A percentile compares a stretch with the other conserved stretches of the same genome.
Conservation (phyloP, 352 stramenopile genomes). For the Globisporangium orthogonon region DNA sequence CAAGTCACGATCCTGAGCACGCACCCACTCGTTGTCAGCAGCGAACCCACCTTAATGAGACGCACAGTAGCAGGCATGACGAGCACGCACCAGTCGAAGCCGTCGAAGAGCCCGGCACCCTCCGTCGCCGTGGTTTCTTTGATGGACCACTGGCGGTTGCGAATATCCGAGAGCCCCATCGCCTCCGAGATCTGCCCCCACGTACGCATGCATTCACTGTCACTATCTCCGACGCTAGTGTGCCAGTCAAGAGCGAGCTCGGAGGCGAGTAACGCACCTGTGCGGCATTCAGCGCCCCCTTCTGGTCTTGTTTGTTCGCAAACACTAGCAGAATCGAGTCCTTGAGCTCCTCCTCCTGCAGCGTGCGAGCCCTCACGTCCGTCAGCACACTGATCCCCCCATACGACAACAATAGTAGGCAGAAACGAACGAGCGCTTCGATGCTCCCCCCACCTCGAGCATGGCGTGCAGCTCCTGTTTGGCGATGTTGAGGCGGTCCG, state of each 20-base stretch:
- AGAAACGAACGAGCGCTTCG: not conserved
- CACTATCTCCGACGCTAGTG: too few relatives aligned
- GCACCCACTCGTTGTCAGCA: not conserved
- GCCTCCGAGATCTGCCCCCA: conserved; percentile 93
- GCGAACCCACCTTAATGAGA: not conserved
- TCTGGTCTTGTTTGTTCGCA: conserved; percentile 99
- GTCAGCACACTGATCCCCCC: not conserved
- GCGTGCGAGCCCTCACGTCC: not conserved
- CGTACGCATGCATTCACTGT: not conserved
- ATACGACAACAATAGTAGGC: not conserved
- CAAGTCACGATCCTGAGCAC: conserved; percentile 77
- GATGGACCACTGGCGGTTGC: conserved; percentile 99
- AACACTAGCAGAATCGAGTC: conserved; percentile 99
- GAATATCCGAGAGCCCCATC: conserved; percentile 96
- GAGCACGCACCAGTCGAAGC: conserved; percentile 95
- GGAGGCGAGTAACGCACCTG: conserved; percentile 36
- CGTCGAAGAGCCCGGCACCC: conserved; percentile 98
- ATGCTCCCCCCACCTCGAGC: conserved; percentile 76
- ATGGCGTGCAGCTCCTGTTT: conserved; percentile 97
- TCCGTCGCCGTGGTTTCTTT: conserved; percentile 98
- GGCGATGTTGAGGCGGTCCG: conserved; percentile 96
- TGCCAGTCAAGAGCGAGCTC: not conserved
- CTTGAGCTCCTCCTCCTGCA: conserved; percentile 97
- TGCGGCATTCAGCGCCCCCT: conserved; percentile 87
- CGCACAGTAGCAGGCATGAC: too few relatives aligned